Conservation (phyloP, 176 grass and related monocot genomes). For the Pontederia paniculata region DNA sequence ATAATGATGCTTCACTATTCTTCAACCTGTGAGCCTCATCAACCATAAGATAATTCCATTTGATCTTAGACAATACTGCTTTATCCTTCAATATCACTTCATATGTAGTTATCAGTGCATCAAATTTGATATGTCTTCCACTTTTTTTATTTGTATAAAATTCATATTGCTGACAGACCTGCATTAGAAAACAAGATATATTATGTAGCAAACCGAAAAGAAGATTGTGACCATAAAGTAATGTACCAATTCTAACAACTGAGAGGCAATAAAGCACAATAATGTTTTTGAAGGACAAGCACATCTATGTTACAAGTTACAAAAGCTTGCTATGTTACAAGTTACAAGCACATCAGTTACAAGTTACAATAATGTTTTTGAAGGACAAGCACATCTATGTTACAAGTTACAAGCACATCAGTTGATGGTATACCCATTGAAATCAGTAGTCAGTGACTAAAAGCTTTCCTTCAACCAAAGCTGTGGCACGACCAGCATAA, state of each 20-base stretch:
- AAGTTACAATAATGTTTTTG: too few relatives aligned
- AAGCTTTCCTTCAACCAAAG: too few relatives aligned
- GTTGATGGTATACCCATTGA: too few relatives aligned
- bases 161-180: slow-evolving; percentile 80
- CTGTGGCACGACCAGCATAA: too few relatives aligned
- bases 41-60: slow-evolving; percentile 99
- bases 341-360: too few relatives aligned
- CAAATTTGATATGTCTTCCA: slow-evolving; percentile 70
- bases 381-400: too few relatives aligned
- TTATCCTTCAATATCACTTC: slow-evolving; percentile 99
- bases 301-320: too few relatives aligned
- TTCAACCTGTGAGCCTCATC: slow-evolving; percentile 97
- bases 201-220: background rate
- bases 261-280: background rate
- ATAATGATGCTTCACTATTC: slow-evolving; percentile 97
- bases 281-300: too few relatives aligned
- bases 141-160: slow-evolving; percentile 82
- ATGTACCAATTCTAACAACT: too few relatives aligned
- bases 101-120: slow-evolving; percentile 87
- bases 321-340: too few relatives aligned
- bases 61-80: slow-evolving; percentile 85
- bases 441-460: too few relatives aligned
- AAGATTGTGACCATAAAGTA: background rate
- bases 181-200: slow-evolving; percentile 8
- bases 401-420: too few relatives aligned